phyloP scores from a whole-genome alignment of 495 filamentous ascomycete genomes.

The Podospora conica region DNA sequence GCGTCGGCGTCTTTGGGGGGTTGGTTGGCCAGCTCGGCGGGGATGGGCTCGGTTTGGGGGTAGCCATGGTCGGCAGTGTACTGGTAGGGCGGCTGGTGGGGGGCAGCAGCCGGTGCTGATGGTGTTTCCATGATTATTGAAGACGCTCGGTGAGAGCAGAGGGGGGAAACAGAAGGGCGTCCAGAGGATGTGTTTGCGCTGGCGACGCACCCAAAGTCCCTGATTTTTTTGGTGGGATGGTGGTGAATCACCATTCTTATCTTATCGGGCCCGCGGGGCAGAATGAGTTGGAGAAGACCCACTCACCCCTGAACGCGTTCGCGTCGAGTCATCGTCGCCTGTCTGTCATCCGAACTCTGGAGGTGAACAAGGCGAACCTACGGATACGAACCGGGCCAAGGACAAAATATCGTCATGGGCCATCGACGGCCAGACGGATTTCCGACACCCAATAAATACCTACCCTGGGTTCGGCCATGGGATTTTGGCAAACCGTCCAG shows the following conservation, averaged over 20 bases:
- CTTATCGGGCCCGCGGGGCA: slow-evolving; percentile 24
- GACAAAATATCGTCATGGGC: not conserved
- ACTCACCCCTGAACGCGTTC: not conserved
- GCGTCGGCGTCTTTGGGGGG: slow-evolving; percentile 9
- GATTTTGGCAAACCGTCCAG: not conserved
- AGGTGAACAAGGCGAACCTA: too few relatives aligned
- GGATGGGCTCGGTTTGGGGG: slow-evolving; percentile 21
- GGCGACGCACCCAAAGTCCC: not conserved
- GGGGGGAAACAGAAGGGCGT: not conserved
- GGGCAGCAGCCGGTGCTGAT: slow-evolving; percentile 18
- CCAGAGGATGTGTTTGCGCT: not conserved
- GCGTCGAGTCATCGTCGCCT: not conserved
- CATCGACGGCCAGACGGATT: too few relatives aligned
- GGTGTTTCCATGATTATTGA: slow-evolving; percentile 6
- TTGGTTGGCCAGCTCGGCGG: slow-evolving; percentile 16
- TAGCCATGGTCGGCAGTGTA: slow-evolving; percentile 27
- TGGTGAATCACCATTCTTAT: slow-evolving; percentile 8
- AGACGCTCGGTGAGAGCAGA: not conserved
- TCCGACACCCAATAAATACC: not conserved
- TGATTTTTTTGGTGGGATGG: slow-evolving; percentile 19
- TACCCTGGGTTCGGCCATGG: not conserved
- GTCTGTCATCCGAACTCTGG: too few relatives aligned
- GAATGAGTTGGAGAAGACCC: too few relatives aligned
- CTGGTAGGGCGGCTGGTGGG: slow-evolving; percentile 26
- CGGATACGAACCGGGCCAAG: not conserved